Conservation (phyloP, 495 filamentous ascomycete genomes). For the Neurospora sp. region DNA sequence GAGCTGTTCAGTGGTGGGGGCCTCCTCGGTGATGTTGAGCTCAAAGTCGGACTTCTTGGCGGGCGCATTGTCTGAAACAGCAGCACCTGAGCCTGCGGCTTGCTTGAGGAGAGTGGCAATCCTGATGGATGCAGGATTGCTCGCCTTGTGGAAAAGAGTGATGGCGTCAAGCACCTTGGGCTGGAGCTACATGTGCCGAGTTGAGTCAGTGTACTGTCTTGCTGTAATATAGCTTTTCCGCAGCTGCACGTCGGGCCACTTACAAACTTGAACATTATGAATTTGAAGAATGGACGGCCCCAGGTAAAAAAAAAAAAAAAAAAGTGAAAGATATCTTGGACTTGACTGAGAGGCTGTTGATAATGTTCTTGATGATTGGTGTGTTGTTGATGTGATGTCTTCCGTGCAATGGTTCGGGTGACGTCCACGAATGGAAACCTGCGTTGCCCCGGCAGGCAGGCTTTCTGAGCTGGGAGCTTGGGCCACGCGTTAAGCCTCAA, state of each 20-base stretch:
- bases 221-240: not conserved
- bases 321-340: not conserved
- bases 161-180: conserved; percentile 81
- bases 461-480: not conserved
- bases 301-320: not conserved
- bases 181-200: conserved; percentile 27
- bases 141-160: conserved; percentile 87
- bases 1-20: conserved; percentile 78
- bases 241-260: not conserved
- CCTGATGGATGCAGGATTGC: conserved; percentile 51
- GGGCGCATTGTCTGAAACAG: conserved; percentile 46
- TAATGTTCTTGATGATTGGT: not conserved
- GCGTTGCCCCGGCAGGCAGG: not conserved
- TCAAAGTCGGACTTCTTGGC: conserved; percentile 71
- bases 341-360: not conserved
- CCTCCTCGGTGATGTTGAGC: conserved; percentile 69
- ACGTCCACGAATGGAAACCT: not conserved
- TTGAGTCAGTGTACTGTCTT: conserved; percentile 2
- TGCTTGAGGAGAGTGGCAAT: conserved; percentile 67
- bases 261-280: not conserved
- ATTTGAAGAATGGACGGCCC: not conserved
- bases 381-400: not conserved
- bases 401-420: not conserved
- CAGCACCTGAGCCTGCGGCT: conserved; percentile 39
- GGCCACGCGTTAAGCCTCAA: not conserved